These are phyloP conservation scores for Blastomyces emzantsi DNA, from an alignment of 2,329 filamentous ascomycete species.

Conservation along the genomic window DNA sequence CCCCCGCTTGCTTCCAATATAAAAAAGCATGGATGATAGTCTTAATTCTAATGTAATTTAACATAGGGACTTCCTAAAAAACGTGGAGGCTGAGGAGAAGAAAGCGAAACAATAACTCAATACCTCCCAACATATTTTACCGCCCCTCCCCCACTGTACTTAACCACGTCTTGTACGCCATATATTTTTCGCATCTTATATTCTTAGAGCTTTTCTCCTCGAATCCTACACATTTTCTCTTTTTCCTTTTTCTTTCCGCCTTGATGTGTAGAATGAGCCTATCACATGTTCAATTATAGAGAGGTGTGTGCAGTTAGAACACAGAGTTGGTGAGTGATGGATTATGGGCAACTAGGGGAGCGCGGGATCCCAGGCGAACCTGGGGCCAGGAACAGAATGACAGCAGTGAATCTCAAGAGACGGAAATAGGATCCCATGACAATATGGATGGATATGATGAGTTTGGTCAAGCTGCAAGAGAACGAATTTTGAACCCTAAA, in stretches of 20 bases:
- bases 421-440: neutral
- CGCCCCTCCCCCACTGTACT: neutral
- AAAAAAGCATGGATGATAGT: neutral
- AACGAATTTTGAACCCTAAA: neutral
- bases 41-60: neutral
- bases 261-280: neutral
- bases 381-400: too few relatives aligned
- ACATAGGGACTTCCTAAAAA: constrained; percentile 43
- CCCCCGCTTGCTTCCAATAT: neutral
- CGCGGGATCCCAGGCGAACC: neutral
- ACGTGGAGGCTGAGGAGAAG: constrained; percentile 40
- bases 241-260: neutral
- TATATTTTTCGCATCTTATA: constrained; percentile 3
- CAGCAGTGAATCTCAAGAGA: neutral
- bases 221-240: neutral
- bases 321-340: neutral
- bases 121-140: neutral
- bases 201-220: neutral
- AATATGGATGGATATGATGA: neutral
- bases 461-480: neutral
- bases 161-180: constrained; percentile 1
- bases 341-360: neutral
- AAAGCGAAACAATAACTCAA: constrained; percentile 24
- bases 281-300: neutral
- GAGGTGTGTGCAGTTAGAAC: neutral